These are phyloP conservation scores for Thraustochytrium striatum DNA, from an alignment of 352 stramenopile species.

Conservation along the genomic window DNA sequence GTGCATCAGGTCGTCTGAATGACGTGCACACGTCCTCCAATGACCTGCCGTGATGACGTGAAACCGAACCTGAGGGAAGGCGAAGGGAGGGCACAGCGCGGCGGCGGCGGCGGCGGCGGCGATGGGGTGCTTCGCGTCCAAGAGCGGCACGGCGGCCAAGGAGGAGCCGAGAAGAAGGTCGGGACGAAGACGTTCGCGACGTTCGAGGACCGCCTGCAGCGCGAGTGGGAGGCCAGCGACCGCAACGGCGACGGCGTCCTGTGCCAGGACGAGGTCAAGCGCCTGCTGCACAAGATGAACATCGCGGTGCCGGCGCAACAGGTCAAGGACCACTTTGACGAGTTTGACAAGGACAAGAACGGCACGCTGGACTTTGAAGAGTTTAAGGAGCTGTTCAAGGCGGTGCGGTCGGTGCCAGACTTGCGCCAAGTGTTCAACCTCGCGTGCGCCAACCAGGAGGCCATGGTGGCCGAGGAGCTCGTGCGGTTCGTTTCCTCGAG, in stretches of 20 bases:
- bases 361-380: constrained; percentile 54
- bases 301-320: constrained; percentile 30
- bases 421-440: constrained; percentile 46
- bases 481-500: background rate
- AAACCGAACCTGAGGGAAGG: too few relatives aligned
- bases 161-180: background rate
- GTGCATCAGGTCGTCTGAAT: too few relatives aligned
- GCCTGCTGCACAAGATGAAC: constrained; percentile 48
- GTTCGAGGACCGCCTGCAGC: background rate
- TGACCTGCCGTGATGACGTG: too few relatives aligned
- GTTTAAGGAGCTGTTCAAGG: constrained; percentile 43
- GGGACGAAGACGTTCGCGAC: background rate
- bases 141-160: constrained; percentile 1
- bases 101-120: too few relatives aligned
- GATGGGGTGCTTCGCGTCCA: constrained; percentile 16
- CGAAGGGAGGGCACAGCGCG: too few relatives aligned
- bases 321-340: constrained; percentile 43
- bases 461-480: constrained; percentile 16
- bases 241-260: constrained; percentile 47
- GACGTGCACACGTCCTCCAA: too few relatives aligned
- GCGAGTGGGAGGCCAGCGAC: constrained; percentile 49
- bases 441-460: constrained; percentile 7
- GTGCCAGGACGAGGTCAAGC: constrained; percentile 41
- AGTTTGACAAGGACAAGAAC: constrained; percentile 52
- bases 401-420: constrained; percentile 50